These are phyloP conservation scores for Penicillium macrosclerotiorum DNA, from an alignment of 495 filamentous ascomycete species.

Conservation along the genomic window DNA sequence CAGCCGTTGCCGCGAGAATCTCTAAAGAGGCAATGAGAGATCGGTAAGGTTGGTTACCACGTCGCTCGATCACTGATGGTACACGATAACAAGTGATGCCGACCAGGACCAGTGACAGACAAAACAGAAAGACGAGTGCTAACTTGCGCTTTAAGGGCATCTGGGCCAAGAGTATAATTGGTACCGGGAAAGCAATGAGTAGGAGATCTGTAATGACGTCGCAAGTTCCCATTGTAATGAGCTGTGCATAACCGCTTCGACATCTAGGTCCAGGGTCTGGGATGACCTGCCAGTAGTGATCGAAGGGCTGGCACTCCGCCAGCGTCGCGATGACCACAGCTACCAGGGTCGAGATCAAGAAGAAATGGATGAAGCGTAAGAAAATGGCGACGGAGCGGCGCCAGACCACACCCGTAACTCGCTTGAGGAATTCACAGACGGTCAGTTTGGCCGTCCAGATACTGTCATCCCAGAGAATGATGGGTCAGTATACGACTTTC, in stretches of 20 bases:
- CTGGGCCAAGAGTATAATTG: constrained; percentile 71
- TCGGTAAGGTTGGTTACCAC: constrained; percentile 69
- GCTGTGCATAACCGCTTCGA: constrained; percentile 77
- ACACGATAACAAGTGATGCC: constrained; percentile 74
- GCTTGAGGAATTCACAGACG: constrained; percentile 85
- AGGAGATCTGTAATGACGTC: constrained; percentile 87
- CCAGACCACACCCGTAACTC: constrained; percentile 69
- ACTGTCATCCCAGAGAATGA: constrained; percentile 40
- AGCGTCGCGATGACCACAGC: constrained; percentile 78
- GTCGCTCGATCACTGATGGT: constrained; percentile 60
- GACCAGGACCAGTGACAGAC: constrained; percentile 73
- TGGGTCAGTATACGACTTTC: background rate
- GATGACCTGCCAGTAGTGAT: constrained; percentile 85
- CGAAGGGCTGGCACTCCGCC: constrained; percentile 80
- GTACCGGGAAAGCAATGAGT: constrained; percentile 83
- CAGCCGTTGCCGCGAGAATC: constrained; percentile 70
- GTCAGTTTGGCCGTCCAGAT: constrained; percentile 92
- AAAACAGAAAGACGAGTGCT: constrained; percentile 72
- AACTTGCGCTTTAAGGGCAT: constrained; percentile 67
- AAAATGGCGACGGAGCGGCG: constrained; percentile 64
- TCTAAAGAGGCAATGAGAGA: constrained; percentile 77
- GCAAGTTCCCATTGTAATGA: constrained; percentile 81
- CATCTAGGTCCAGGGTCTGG: constrained; percentile 86
- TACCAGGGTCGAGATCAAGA: constrained; percentile 71
- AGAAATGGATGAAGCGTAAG: constrained; percentile 68